These are phyloP conservation scores for Neonectria faginata DNA, from an alignment of 2,329 filamentous ascomycete species.

Conservation along the genomic window DNA sequence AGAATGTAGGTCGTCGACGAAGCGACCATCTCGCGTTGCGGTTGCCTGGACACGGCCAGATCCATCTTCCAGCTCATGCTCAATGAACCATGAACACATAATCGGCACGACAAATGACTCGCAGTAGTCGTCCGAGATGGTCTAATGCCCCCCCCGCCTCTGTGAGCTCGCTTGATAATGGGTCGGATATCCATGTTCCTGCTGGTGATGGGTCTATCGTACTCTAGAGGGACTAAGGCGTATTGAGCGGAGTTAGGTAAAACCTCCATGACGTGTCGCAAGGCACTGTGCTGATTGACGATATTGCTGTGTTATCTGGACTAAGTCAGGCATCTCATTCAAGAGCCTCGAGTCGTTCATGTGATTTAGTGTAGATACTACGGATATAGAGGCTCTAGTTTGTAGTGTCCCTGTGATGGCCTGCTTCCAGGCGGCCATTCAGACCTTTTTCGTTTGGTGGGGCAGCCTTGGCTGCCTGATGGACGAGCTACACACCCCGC, in stretches of 20 bases:
- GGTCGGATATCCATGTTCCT: neutral
- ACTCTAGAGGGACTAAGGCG: neutral
- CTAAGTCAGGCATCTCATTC: neutral
- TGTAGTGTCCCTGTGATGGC: neutral
- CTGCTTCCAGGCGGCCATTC: neutral
- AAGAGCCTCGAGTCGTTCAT: neutral
- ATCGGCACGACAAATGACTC: neutral
- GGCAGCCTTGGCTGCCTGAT: constrained; percentile 26
- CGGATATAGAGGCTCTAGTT: neutral
- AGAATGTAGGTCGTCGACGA: constrained; percentile 11
- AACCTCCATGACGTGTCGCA: neutral
- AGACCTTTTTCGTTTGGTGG: constrained; percentile 15
- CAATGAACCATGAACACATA: neutral
- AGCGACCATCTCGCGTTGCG: constrained; percentile 12
- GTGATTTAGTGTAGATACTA: neutral
- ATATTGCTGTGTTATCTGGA: neutral
- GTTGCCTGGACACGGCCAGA: constrained; percentile 8
- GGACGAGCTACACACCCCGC: constrained; percentile 39
- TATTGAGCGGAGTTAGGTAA: neutral
- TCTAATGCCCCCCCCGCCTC: neutral
- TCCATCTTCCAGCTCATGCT: neutral
- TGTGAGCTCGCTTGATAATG: neutral
- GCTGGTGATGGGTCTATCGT: neutral
- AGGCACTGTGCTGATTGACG: neutral
- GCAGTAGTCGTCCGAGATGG: neutral